Percentiles rank a stretch among this genome's conserved stretches.
phyloP scores from a whole-genome alignment of 345 rosid genomes.

The Eucalyptus albens region DNA sequence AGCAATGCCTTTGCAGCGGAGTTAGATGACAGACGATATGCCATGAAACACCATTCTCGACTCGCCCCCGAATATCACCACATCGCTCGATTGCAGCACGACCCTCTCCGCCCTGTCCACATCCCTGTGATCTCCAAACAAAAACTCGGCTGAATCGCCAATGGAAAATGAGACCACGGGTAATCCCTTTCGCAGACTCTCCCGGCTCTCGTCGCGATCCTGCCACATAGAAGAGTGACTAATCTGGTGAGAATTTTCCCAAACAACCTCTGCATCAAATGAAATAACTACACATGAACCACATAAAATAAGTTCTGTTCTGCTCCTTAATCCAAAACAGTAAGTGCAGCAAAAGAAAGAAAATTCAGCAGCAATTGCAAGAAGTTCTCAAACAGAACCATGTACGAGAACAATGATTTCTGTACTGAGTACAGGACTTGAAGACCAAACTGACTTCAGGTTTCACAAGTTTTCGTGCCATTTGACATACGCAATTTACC shows the following conservation, averaged over 20 bases:
- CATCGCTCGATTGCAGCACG: conserved; percentile 39
- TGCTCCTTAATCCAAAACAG: background rate
- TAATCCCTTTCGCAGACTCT: conserved; percentile 23
- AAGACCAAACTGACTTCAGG: background rate
- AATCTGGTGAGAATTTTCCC: background rate
- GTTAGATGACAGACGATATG: conserved; percentile 13
- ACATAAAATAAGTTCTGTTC: background rate
- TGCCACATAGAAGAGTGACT: background rate
- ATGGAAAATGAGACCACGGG: conserved; percentile 47
- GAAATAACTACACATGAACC: background rate
- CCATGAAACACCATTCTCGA: conserved; percentile 55
- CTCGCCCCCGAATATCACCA: conserved; percentile 48
- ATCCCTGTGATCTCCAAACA: conserved; percentile 27
- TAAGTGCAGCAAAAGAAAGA: background rate
- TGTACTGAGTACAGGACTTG: background rate
- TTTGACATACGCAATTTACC: background rate
- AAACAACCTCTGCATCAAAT: background rate
- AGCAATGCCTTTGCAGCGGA: conserved; percentile 29
- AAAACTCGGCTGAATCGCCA: conserved; percentile 50
- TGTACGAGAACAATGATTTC: background rate
- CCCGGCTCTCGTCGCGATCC: conserved; percentile 51
- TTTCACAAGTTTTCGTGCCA: background rate
- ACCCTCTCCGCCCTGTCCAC: conserved; percentile 15
- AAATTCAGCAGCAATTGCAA: background rate
- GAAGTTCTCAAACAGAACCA: background rate